Evolutionary conservation across 2,329 filamentous ascomycete genomes (phyloP), one percentile per base, ranked within the genome.

Genomic region (Elsinoe batatas): DNA sequence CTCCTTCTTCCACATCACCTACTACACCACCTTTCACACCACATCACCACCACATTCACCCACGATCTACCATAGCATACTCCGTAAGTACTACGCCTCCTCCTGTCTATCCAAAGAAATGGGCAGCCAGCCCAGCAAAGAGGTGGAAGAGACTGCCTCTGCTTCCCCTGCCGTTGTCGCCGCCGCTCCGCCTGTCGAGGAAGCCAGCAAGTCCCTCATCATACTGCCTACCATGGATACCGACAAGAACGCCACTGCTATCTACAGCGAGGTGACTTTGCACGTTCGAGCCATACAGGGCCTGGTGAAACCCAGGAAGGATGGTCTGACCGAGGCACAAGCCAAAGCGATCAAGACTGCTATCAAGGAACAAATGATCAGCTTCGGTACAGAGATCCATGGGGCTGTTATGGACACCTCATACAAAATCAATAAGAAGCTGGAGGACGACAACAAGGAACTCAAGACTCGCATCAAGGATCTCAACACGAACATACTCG

Each of bases 361-460:
- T 18, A 22, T 44, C n/a, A 18, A 44, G 7, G 40, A 26, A 3
- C 20, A 44, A 20, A 13, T 44, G 18, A n/a, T 44, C 40, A 22
- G 18, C 40, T 44, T 44, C n/a, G 40, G 40, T 20, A 22, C 40
- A 13, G 18, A 44, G n/a, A n/a, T 44, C 13, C 40, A 44, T 10
- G 18, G 18, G 3, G 18, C 40, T 7, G 40, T 44, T n/a, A 7
- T 44, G 40, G 13, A 44, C 1, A n/a, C 40, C 13, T 20, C 26
- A 10, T 44, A 30, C 20, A 44, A n/a, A 22, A 40, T 40, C 38
- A 55, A 46, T 26, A 32, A 46, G 20, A 55, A 46, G 40, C 53
- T 55, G 37, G 53, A 55, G 40, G 44, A 55, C 22, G 37, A 40
- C 26, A 55, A 55, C 30, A 20, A 13, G 2, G 44, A 55, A 12